phyloP scores from a whole-genome alignment of 2,329 filamentous ascomycete species.

The Zymoseptoria passerinii region DNA sequence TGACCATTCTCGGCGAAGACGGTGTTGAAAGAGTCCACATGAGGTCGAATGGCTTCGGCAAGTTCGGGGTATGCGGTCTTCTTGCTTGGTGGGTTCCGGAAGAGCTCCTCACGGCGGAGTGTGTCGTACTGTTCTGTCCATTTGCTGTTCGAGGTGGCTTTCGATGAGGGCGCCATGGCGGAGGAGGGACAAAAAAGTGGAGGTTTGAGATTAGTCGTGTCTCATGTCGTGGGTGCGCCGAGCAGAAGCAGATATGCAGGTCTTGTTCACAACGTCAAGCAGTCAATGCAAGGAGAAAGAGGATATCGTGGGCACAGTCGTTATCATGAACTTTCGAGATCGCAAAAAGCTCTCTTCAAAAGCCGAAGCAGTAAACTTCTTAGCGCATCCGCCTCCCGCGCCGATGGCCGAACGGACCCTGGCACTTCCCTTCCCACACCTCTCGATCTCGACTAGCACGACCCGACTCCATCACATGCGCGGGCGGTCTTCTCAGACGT shows the following conservation, averaged over 20 bases:
- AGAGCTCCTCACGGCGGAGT: slow-evolving; percentile 76
- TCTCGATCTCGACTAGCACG: background rate
- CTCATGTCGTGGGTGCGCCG: background rate
- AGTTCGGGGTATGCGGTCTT: slow-evolving; percentile 81
- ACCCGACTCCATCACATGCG: background rate
- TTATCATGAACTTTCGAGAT: background rate
- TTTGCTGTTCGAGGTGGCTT: slow-evolving; percentile 45
- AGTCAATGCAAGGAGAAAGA: background rate
- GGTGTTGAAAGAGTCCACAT: slow-evolving; percentile 92
- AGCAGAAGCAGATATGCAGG: background rate
- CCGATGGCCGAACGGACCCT: background rate
- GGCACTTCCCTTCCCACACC: background rate
- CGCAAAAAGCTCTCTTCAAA: background rate
- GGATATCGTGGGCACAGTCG: background rate
- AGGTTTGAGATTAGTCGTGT: background rate
- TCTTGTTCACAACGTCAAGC: background rate
- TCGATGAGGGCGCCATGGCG: slow-evolving; percentile 26
- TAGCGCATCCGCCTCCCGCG: no score
- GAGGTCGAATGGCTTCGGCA: slow-evolving; percentile 76
- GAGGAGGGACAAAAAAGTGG: background rate
- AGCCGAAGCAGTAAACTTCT: no score
- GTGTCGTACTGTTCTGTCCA: slow-evolving; percentile 87
- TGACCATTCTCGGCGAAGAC: slow-evolving; percentile 68
- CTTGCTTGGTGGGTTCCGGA: slow-evolving; percentile 79
- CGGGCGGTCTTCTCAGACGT: background rate